These are phyloP conservation scores for Hibiscus trionum DNA, from an alignment of 345 rosid genomes.

Conservation along the genomic window DNA sequence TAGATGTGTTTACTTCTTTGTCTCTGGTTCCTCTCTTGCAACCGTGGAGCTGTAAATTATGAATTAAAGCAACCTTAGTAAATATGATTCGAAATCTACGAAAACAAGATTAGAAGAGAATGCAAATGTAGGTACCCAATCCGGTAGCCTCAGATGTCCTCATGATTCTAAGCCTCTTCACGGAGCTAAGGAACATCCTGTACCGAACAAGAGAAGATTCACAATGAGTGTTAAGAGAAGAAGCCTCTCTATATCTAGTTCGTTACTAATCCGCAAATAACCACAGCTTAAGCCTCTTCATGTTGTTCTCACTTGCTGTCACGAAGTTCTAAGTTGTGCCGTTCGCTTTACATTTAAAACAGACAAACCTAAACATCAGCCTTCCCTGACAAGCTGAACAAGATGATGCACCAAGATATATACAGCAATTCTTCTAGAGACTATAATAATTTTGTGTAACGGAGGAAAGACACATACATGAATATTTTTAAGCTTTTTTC, in stretches of 20 bases:
- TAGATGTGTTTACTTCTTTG: conserved; percentile 25
- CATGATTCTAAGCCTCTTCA: conserved; percentile 87
- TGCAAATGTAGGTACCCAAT: conserved; percentile 34
- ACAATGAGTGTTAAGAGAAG: not conserved
- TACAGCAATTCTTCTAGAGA: not conserved
- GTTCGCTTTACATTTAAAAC: not conserved
- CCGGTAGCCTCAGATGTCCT: conserved; percentile 78
- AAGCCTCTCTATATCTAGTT: not conserved
- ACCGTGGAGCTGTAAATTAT: conserved; percentile 30
- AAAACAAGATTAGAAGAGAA: conserved; percentile 10
- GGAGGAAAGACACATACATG: not conserved
- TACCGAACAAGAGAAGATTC: not conserved
- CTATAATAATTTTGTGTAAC: not conserved
- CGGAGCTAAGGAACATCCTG: conserved; percentile 77
- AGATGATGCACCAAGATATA: not conserved
- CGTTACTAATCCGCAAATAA: not conserved
- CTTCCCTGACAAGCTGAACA: not conserved
- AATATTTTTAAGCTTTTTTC: not conserved
- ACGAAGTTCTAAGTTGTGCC: not conserved
- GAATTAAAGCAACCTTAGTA: conserved; percentile 5
- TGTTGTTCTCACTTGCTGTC: not conserved
- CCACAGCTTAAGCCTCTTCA: not conserved
- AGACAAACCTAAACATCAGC: not conserved
- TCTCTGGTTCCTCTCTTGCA: conserved; percentile 22
- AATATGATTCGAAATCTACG: conserved; percentile 7